Conservation (phyloP, 345 rosid genomes). For the Linum usitatissimum region DNA sequence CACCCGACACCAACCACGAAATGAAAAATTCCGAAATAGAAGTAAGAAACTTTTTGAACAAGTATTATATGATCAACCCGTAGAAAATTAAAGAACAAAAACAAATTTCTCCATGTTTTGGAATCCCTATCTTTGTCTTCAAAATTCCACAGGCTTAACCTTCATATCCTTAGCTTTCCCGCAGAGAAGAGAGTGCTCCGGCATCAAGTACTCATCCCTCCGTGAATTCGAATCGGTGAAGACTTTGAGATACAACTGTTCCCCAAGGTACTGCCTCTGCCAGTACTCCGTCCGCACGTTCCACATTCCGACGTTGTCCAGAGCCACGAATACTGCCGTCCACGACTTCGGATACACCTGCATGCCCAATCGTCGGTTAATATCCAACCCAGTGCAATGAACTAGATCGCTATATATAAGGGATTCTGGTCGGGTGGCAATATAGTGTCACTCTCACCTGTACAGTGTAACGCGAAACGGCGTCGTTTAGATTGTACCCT, state of each 20-base stretch:
- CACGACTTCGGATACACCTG: not conserved
- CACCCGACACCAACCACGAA: too few species aligned
- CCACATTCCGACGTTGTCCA: conserved; percentile 4
- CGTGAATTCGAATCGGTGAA: not conserved
- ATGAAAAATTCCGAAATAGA: too few species aligned
- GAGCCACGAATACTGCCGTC: not conserved
- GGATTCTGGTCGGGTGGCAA: too few species aligned
- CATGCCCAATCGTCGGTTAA: not conserved
- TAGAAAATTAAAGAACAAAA: too few species aligned
- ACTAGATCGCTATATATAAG: too few species aligned
- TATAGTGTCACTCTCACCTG: too few species aligned
- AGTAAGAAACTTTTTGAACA: too few species aligned
- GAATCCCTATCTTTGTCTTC: not conserved
- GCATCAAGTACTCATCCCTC: not conserved
- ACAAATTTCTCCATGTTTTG: too few species aligned
- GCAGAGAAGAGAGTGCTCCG: not conserved
- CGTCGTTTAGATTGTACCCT: not conserved
- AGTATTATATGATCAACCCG: too few species aligned
- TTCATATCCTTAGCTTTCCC: not conserved
- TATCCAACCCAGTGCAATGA: too few species aligned
- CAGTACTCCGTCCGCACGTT: conserved; percentile 1
- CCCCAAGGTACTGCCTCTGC: not conserved
- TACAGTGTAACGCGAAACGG: conserved; percentile 1
- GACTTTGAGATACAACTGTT: not conserved
- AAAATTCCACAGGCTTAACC: conserved; percentile 32